Evolutionary conservation across 169 alveolate species (phyloP), one percentile per base, ranked within the genome.

Genomic region (Eimeria sp.): DNA sequence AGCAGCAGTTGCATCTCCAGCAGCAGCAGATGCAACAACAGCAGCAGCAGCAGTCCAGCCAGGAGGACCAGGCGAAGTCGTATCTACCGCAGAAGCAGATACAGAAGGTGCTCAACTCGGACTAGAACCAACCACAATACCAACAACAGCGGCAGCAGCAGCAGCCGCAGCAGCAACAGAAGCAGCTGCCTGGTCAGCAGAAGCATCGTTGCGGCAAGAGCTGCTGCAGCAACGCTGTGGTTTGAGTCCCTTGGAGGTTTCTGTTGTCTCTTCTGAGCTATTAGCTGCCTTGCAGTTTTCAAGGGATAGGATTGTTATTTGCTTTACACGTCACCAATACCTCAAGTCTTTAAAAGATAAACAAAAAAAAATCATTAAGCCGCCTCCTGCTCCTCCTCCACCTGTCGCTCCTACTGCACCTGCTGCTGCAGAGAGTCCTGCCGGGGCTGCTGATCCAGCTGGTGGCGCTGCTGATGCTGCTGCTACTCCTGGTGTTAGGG

Each of bases 151-250:
- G 47, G 72, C 43, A 27, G 43, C 47, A 47, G 65, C 89, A 80
- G 65, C 45, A 47, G 65, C 47, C 16, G 67, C 67, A 20, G 47
- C 72, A 80, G 89, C 67, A 45, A 47, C 89, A 80, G 70, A 67
- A 16, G 72, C 25, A 43, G 89, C 65, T 6, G 67, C 67, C n/a
- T 47, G 47, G 45, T n/a, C 65, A n/a, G 67, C 57, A 34, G 89
- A 47, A 22, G 51, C 63, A 16, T 78, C 89, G 34, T n/a, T 78
- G 57, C 89, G 89, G 45, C 89, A 78, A 47, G 89, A 78, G 89
- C 67, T 78, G 65, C 67, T 45, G 89, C 89, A 47, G 89, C 89
- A 78, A 67, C 89, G 89, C n/a, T 78, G 89, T 67, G 89, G 65
- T 14, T 78, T 78, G 89, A 16, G 89, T 20, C 70, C 89, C 45